Conservation (phyloP, 495 filamentous ascomycete genomes). For the Penicillium alfredii region DNA sequence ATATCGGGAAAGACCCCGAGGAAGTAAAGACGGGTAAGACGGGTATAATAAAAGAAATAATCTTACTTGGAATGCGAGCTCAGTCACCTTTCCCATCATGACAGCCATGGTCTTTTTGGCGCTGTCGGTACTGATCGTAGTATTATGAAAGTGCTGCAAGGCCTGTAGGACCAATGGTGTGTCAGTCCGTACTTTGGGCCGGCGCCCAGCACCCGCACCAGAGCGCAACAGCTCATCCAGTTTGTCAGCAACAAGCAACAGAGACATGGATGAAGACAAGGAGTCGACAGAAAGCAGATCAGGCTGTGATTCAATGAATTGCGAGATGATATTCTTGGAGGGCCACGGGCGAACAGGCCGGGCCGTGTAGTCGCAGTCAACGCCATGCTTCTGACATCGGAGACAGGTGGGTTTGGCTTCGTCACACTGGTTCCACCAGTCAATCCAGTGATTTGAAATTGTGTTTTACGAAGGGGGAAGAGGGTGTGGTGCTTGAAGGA, state of each 20-base stretch:
- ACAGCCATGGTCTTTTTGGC: slow-evolving; percentile 14
- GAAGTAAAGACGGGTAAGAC: too few species aligned
- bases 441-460: not conserved
- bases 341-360: slow-evolving; percentile 1
- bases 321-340: slow-evolving; percentile 15
- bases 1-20: too few species aligned
- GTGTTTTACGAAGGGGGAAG: too few species aligned
- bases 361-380: slow-evolving; percentile 34
- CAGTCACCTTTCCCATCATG: slow-evolving; percentile 31
- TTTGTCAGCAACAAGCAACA: slow-evolving; percentile 18
- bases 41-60: not conserved
- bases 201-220: not conserved
- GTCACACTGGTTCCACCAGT: slow-evolving; percentile 34
- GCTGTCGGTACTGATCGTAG: slow-evolving; percentile 20
- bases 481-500: not conserved
- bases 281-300: slow-evolving; percentile 15
- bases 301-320: slow-evolving; percentile 9
- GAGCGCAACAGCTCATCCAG: slow-evolving; percentile 22
- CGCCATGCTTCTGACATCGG: slow-evolving; percentile 35
- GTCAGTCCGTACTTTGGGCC: too few species aligned
- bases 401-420: slow-evolving; percentile 41
- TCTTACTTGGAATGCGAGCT: slow-evolving; percentile 37
- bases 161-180: too few species aligned
- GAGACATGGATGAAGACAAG: slow-evolving; percentile 20
- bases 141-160: slow-evolving; percentile 32